Evolutionary conservation across 345 rosid species (phyloP), one percentile per base, ranked within the genome.

Genomic region (Citrus hindsii): DNA sequence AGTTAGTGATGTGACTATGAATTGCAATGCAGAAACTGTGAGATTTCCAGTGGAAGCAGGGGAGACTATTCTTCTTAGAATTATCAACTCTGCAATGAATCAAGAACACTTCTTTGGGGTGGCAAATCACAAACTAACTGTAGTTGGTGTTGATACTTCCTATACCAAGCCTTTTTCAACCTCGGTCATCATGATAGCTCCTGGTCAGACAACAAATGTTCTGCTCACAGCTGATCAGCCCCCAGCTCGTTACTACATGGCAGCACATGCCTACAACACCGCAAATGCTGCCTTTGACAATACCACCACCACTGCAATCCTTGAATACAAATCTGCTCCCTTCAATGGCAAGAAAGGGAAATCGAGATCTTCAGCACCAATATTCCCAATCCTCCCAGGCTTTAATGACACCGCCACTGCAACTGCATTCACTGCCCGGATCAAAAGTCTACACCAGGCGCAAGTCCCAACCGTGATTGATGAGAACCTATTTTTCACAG

Each of bases 381-480:
- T 92, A 67, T 87, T 91, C 18, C 92, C 98, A 0, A 87, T 73
- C 48, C 86, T 95, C 1, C 99, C 99, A 4, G 98, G 94, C 33
- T 95, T 81, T 78, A 95, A 95, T 18, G 98, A 95, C 84, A 93
- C 98, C 38, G 85, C 82, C 82, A 92, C 94, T 25, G 92, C 98
- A 55, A 89, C 90, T 46, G 90, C 97, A 8, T 95, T 82, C 87
- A 88, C 88, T 61, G 70, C 88, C 9, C 82, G 76, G 74, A 63
- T 95, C 69, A 91, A 58, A 77, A 92, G 94, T 87, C 94, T 85
- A 64, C 67, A 80, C 6, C 66, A 76, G 72, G 93, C 80, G 38
- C 18, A 90, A 25, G 94, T 95, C 21, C 98, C 98, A 9, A 64
- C 75, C 5, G 73, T 84, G 71, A 88, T 90, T n/a, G 93, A 95